Conservation (phyloP, 2,329 filamentous ascomycete species). For the Epichloe glyceriae region DNA sequence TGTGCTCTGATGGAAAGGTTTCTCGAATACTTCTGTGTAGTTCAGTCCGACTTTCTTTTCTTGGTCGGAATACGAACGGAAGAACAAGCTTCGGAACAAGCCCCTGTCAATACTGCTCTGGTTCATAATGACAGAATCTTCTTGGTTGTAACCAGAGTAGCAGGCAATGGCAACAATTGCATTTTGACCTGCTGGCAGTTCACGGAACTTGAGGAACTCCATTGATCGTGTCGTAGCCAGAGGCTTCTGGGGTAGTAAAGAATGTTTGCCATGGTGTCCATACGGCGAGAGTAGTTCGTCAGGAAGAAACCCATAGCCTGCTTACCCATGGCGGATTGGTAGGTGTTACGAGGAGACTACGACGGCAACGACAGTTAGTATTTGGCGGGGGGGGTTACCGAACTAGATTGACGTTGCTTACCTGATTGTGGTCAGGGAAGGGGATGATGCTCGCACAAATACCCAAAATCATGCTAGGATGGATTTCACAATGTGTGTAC, state of each 20-base stretch:
- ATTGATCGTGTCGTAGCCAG: slow-evolving; percentile 92
- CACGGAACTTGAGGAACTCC: slow-evolving; percentile 97
- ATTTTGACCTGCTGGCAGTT: slow-evolving; percentile 92
- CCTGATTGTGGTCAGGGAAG: slow-evolving; percentile 96
- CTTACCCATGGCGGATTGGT: slow-evolving; percentile 99
- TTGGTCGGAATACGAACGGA: slow-evolving; percentile 91
- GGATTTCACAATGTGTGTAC: slow-evolving; percentile 98
- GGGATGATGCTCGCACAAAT: slow-evolving; percentile 99
- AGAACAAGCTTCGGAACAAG: slow-evolving; percentile 94
- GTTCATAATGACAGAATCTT: slow-evolving; percentile 99
- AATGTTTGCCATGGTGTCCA: slow-evolving; percentile 99
- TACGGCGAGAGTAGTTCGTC: slow-evolving; percentile 90
- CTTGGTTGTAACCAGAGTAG: slow-evolving; percentile 98
- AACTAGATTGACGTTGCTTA: slow-evolving; percentile 22
- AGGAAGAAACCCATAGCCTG: slow-evolving; percentile 99
- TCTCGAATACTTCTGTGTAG: slow-evolving; percentile 88
- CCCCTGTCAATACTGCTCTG: slow-evolving; percentile 97
- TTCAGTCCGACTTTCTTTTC: slow-evolving; percentile 94
- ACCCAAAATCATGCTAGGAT: slow-evolving; percentile 96
- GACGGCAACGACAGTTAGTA: slow-evolving; percentile 18
- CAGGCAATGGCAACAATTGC: slow-evolving; percentile 95
- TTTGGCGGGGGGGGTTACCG: background rate
- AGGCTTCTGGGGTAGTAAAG: slow-evolving; percentile 96
- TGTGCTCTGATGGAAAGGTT: slow-evolving; percentile 78
- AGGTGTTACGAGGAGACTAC: slow-evolving; percentile 93